A percentile compares a stretch with the other conserved stretches of the same genome.
Evolutionary conservation across 305 asterid species (phyloP).

Genomic region (Fraxinus baroniana): DNA sequence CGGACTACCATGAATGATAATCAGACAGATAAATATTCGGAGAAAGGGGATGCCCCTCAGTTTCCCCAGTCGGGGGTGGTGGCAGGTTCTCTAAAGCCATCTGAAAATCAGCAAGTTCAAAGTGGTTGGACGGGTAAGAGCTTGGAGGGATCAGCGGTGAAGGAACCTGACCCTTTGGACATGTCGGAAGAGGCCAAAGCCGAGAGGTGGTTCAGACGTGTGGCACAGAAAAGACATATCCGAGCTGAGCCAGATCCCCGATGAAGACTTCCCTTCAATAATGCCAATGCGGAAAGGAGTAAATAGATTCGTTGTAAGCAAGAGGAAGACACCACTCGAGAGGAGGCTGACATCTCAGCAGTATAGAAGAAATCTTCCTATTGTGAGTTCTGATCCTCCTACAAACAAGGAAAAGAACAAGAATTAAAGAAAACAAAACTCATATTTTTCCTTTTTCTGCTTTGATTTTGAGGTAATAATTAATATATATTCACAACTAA

Average conservation of each 20-base stretch:
- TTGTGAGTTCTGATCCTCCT: conserved; percentile 51
- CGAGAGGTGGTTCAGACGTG: conserved; percentile 91
- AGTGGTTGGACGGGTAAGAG: conserved; percentile 54
- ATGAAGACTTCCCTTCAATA: conserved; percentile 90
- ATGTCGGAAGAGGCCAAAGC: conserved; percentile 99
- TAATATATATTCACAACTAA: background rate
- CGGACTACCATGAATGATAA: conserved; percentile 11
- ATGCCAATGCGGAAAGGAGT: conserved; percentile 98
- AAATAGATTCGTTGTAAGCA: conserved; percentile 90
- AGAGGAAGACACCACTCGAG: conserved; percentile 89
- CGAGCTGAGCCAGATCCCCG: conserved; percentile 90
- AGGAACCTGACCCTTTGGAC: conserved; percentile 71
- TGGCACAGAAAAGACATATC: conserved; percentile 95
- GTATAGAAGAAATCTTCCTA: conserved; percentile 65
- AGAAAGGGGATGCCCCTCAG: conserved; percentile 13
- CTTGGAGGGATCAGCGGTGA: conserved; percentile 84
- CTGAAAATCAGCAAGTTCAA: conserved; percentile 27
- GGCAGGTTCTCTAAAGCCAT: conserved; percentile 22
- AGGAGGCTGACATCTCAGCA: conserved; percentile 88
- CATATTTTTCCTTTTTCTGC: background rate
- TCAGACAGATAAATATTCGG: conserved; percentile 17
- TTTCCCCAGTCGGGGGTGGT: background rate
- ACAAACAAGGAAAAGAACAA: conserved; percentile 44
- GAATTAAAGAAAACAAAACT: conserved; percentile 22
- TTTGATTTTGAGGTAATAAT: background rate